Evolutionary conservation across 768 basidiomycete genomes (phyloP).

Genomic region (Tubosaeta brunneosetosa): DNA sequence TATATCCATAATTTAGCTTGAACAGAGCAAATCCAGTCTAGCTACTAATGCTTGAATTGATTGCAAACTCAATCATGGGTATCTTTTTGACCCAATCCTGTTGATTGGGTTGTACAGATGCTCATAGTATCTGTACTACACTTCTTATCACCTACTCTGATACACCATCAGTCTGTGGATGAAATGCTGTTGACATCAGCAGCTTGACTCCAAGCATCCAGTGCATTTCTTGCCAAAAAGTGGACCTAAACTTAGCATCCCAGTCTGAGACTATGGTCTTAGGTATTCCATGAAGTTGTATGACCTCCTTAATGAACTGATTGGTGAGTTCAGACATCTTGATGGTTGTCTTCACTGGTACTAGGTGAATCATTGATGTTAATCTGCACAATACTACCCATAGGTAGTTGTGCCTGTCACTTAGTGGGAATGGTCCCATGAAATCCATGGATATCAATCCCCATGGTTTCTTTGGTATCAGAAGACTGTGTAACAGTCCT

Average conservation of each 20-base stretch:
- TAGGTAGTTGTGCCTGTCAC: slow-evolving; percentile 18
- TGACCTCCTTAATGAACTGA: slow-evolving; percentile 21
- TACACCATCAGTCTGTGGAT: no score
- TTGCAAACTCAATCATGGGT: no score
- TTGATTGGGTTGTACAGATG: no score
- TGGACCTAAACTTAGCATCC: slow-evolving; percentile 28
- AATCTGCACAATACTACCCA: slow-evolving; percentile 24
- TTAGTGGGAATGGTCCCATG: slow-evolving; percentile 14
- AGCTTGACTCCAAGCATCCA: slow-evolving; percentile 7
- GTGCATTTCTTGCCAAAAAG: slow-evolving; percentile 19
- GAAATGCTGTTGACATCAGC: slow-evolving; percentile 10
- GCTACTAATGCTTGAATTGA: no score
- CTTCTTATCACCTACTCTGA: no score
- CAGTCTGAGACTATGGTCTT: slow-evolving; percentile 24
- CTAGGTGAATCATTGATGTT: slow-evolving; percentile 23
- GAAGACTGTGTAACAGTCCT: slow-evolving; percentile 1
- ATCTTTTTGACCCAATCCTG: no score
- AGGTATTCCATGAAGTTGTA: slow-evolving; percentile 29
- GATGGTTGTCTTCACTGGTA: slow-evolving; percentile 12
- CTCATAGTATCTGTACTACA: no score
- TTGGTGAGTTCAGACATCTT: not conserved
- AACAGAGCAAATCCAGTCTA: no score
- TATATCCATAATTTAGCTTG: no score
- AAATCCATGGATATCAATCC: slow-evolving; percentile 18
- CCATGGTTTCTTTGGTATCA: slow-evolving; percentile 7